These are phyloP conservation scores for Irpex lacteus DNA, from an alignment of 1,284 basidiomycete species.

Conservation along the genomic window DNA sequence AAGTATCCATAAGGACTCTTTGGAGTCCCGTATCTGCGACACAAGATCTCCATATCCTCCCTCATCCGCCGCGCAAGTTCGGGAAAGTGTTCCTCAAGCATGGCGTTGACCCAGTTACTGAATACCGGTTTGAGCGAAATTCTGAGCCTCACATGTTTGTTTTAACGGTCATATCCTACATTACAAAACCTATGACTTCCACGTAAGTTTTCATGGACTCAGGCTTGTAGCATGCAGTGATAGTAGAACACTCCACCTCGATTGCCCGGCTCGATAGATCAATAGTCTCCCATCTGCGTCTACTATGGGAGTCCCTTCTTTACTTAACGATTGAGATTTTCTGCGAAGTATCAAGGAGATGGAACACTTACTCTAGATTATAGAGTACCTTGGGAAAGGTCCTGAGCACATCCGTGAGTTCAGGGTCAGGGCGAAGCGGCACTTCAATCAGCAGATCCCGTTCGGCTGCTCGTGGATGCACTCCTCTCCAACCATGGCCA, in stretches of 20 bases:
- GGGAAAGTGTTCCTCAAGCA: neutral
- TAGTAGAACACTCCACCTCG: neutral
- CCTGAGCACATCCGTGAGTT: neutral
- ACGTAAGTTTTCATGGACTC: neutral
- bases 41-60: neutral
- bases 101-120: neutral
- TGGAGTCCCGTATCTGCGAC: neutral
- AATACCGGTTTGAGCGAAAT: neutral
- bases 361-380: neutral
- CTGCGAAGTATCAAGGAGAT: neutral
- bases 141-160: neutral
- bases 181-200: neutral
- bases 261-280: neutral
- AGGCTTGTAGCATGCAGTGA: neutral
- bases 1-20: slow-evolving; percentile 1
- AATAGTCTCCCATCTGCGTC: neutral
- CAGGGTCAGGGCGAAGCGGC: neutral
- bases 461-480: neutral
- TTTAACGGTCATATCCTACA: neutral
- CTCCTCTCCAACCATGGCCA: neutral
- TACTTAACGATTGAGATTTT: neutral
- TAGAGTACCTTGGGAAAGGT: neutral
- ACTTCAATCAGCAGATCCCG: neutral
- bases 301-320: neutral
- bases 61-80: neutral